phyloP scores from a whole-genome alignment of 331 rosid genomes.

The Stylosanthes scabra region DNA sequence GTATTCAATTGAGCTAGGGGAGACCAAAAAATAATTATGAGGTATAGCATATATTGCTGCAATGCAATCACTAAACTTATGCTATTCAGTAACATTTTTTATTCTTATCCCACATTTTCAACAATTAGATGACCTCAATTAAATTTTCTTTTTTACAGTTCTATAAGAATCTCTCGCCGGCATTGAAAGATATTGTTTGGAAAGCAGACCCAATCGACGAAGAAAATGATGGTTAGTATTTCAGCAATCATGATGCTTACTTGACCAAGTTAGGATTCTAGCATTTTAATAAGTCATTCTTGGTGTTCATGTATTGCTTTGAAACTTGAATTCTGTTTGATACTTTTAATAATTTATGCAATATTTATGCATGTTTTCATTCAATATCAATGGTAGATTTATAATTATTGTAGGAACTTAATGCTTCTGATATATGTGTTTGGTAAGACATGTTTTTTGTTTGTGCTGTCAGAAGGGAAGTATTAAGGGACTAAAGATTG shows the following conservation, averaged over 20 bases:
- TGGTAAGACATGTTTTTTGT: not conserved
- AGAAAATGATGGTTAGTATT: conserved; percentile 61
- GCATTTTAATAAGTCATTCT: conserved; percentile 5
- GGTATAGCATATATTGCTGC: too few species aligned
- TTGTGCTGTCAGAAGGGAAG: conserved; percentile 19
- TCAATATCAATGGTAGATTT: conserved; percentile 5
- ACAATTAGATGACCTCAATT: conserved; percentile 17
- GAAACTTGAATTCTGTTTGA: not conserved
- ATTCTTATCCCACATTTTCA: not conserved
- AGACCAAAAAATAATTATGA: too few species aligned
- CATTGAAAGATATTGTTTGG: conserved; percentile 95
- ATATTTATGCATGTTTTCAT: not conserved
- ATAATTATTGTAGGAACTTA: conserved; percentile 5
- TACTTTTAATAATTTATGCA: conserved; percentile 1
- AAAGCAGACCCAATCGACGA: conserved; percentile 72
- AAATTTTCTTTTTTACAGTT: conserved; percentile 61
- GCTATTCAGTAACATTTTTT: not conserved
- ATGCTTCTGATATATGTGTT: conserved; percentile 5
- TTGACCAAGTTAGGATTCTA: not conserved
- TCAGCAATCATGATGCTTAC: conserved; percentile 17
- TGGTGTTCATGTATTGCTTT: not conserved
- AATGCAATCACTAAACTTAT: not conserved
- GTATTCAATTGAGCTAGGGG: too few species aligned
- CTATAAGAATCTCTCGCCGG: conserved; percentile 76
- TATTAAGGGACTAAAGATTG: not conserved